Base-by-base conservation (phyloP, 2,329 filamentous ascomycete genomes). In the Trichoderma harzianum region DNA sequence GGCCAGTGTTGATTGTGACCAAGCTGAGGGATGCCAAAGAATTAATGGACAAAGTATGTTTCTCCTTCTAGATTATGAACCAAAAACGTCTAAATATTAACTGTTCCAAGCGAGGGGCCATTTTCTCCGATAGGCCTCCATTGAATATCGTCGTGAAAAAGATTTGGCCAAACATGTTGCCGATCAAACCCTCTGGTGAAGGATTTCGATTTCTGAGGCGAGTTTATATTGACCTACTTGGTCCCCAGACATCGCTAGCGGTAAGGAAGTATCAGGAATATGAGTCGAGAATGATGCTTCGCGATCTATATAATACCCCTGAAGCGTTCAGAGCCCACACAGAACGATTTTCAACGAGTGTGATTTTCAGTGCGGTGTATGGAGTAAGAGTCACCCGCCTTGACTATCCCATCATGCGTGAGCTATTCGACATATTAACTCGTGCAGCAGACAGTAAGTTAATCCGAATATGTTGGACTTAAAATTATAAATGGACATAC, bases 351-450 rank as follows among this genome's bases (percentile, higher is more conserved):
- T 57, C 73, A 0, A 71, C 58, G 24, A 73, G 71, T 28, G 71
- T 74, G n/a, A 71, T 69, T 26, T 73, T 74, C n/a, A 71, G 68
- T 51, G 69, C 58, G 28, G 69, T 69, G 7, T 71, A 72, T 28
- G 71, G 67, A 10, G 62, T 65, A n/a, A 39, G 67, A 11, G 8
- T 69, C 3, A 21, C 14, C 24, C 43, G 60, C 5, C 55, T 74
- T 5, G 67, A 71, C 18, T 55, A 60, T 47, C 70, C 70, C 7
- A 36, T 69, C 3, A 72, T 73, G 11, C 16, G 10, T 6, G 65
- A 70, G 2, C 30, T 72, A 0, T 66, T 58, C 12, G n/a, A 53
- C 8, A 43, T 74, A 28, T 30, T 60, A 14, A 12, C 10, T 34
- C 28, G 28, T 12, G 16, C 32, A 18, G 2, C 39, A 12, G 1